Evolutionary conservation across 2,329 filamentous ascomycete species (phyloP).

Genomic region (Sclerotiophoma versabilis): DNA sequence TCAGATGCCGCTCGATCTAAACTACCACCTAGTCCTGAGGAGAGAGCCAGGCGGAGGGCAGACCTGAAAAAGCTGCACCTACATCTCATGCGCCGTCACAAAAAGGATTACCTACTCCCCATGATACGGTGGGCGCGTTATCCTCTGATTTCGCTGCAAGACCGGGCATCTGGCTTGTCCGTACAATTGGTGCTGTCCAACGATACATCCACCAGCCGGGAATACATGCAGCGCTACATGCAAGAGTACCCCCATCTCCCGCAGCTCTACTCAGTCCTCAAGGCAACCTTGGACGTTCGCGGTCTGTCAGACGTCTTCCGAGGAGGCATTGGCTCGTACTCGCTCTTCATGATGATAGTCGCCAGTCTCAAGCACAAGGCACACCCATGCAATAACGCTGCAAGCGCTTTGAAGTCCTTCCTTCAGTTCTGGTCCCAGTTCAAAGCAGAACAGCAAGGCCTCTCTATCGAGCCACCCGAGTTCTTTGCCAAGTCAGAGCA

Average conservation of each 20-base stretch:
- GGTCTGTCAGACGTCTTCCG: conserved; percentile 56
- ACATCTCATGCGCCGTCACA: neutral
- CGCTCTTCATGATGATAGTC: conserved; percentile 64
- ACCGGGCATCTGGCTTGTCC: conserved; percentile 57
- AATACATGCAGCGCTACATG: conserved; percentile 56
- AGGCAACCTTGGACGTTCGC: conserved; percentile 59
- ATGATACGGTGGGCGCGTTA: conserved; percentile 42
- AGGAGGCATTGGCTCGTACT: conserved; percentile 62
- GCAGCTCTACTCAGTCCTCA: conserved; percentile 59
- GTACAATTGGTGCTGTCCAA: conserved; percentile 61
- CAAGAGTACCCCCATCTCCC: conserved; percentile 58
- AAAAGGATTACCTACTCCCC: conserved; percentile 20
- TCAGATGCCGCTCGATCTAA: conserved; percentile 10
- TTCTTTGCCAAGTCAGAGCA: conserved; percentile 51
- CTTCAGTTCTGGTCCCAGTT: conserved; percentile 59
- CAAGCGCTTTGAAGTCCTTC: conserved; percentile 56
- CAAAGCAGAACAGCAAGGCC: conserved; percentile 55
- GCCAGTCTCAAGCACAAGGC: conserved; percentile 59
- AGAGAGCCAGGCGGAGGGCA: conserved; percentile 12
- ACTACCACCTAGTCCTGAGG: conserved; percentile 22
- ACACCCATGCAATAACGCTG: conserved; percentile 44
- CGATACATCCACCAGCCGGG: conserved; percentile 49
- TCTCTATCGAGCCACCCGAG: conserved; percentile 58
- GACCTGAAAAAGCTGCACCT: conserved; percentile 16
- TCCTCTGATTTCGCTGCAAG: conserved; percentile 53